Evolutionary conservation across 768 basidiomycete species (phyloP).

Genomic region (Tricholoma saponaceum): DNA sequence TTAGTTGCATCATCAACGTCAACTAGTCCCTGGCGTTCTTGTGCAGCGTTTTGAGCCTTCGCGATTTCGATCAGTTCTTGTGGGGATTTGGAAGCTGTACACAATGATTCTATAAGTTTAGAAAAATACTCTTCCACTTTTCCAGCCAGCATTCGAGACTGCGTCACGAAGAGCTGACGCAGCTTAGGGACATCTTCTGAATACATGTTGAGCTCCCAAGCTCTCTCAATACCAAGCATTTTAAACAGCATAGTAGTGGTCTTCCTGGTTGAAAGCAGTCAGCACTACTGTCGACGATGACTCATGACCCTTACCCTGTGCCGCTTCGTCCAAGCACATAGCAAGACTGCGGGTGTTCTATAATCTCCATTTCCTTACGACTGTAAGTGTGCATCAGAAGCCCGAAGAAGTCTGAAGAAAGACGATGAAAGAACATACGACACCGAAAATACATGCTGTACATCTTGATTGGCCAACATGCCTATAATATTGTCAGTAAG

Average conservation of each 20-base stretch:
- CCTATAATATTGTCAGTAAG: slow-evolving; percentile 22
- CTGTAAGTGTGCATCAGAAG: slow-evolving; percentile 17
- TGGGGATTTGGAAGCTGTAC: slow-evolving; percentile 25
- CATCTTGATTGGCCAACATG: slow-evolving; percentile 46
- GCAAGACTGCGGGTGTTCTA: slow-evolving; percentile 53
- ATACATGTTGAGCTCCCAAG: slow-evolving; percentile 32
- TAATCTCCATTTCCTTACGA: slow-evolving; percentile 48
- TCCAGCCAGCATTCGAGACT: slow-evolving; percentile 54
- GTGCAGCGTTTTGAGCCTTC: neutral
- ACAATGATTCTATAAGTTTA: slow-evolving; percentile 30
- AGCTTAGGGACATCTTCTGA: slow-evolving; percentile 37
- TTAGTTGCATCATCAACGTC: neutral
- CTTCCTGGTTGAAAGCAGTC: slow-evolving; percentile 37
- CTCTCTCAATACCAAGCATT: slow-evolving; percentile 59
- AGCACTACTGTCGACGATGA: neutral
- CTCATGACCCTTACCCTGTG: slow-evolving; percentile 46
- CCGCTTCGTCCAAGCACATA: slow-evolving; percentile 68
- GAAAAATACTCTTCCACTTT: slow-evolving; percentile 63
- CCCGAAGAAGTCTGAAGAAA: neutral
- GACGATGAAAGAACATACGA: slow-evolving; percentile 22
- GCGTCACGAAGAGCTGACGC: slow-evolving; percentile 67
- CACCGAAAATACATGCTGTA: slow-evolving; percentile 36
- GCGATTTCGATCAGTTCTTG: slow-evolving; percentile 26
- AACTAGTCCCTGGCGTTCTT: neutral
- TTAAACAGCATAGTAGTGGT: slow-evolving; percentile 74